Evolutionary conservation across 148 eudicot species (phyloP), one percentile per base, ranked within the genome.

Genomic region (Polygonum maritimum): DNA sequence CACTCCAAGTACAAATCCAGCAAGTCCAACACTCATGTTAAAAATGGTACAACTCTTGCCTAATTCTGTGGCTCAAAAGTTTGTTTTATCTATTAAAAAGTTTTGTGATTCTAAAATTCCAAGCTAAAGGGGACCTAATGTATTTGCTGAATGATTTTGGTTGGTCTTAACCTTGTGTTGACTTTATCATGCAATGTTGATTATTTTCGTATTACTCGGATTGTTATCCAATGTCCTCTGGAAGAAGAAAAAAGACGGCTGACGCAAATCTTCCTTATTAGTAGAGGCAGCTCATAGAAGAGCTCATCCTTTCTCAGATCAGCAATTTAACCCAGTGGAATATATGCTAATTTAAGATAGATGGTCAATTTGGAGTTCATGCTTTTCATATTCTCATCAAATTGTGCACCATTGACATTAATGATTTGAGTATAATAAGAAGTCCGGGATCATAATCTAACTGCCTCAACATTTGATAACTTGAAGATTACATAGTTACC

Each of bases 1-100:
- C 98, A 91, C 62, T 82, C 89, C 51, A 94, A 89, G 89, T 94
- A 91, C 77, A 91, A 89, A 84, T 87, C 94, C 1, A 82, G 89
- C 83, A 83, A 78, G 62, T 93, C 98, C 62, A 85, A 85, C 80
- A 77, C 97, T 48, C 89, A 88, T 60, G 71, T 79, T 48, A 89
- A 91, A 78, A 88, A 93, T 80, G 97, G 98, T 93, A 74, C 31
- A 82, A 62, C 69, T 21, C n/a, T 75, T 15, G 67, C 44, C 36
- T 65, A 39, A 16, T 36, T 15, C 70, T 14, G 15, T 4, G 41
- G 15, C 36, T 65, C 41, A 35, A 51, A 14, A 15, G 18, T 49
- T 49, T 49, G 12, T 13, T 49, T 48, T 39, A 39, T 39, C 41
- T 7, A 39, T 2, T 39, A 39, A 4, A 39, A 4, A 39, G 41